phyloP scores from a whole-genome alignment of 352 stramenopile genomes.

The Globisporangium viniferum region DNA sequence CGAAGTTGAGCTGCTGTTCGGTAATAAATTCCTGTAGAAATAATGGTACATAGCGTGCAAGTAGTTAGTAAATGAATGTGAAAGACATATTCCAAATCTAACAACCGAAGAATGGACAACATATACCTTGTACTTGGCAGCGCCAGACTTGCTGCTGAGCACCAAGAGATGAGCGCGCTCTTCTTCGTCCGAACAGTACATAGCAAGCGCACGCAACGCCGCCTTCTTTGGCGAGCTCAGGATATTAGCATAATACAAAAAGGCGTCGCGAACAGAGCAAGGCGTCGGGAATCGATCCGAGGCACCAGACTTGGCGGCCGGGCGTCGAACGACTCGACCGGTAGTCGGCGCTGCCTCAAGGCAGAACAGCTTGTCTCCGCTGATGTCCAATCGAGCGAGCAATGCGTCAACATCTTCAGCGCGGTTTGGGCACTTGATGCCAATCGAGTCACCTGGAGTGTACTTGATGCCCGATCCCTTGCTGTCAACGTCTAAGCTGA shows the following conservation, averaged over 20 bases:
- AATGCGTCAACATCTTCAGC: constrained; percentile 60
- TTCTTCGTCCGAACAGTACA: constrained; percentile 61
- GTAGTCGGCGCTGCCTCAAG: constrained; percentile 29
- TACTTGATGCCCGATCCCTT: constrained; percentile 54
- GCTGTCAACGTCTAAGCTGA: constrained; percentile 51
- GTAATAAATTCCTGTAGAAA: constrained; percentile 70
- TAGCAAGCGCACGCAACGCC: constrained; percentile 55
- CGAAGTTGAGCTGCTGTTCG: constrained; percentile 84
- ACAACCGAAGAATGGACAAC: neutral
- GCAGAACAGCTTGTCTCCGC: constrained; percentile 29
- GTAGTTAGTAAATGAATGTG: neutral
- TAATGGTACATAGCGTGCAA: neutral
- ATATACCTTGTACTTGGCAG: constrained; percentile 57
- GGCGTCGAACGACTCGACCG: constrained; percentile 17
- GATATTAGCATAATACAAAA: constrained; percentile 83
- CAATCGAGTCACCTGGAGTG: constrained; percentile 81
- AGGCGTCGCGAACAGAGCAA: constrained; percentile 71
- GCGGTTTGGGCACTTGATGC: constrained; percentile 81
- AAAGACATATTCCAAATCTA: neutral
- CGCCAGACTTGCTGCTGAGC: constrained; percentile 67
- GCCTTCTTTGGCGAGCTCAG: constrained; percentile 77
- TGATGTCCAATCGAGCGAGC: constrained; percentile 47
- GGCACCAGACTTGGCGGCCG: constrained; percentile 24
- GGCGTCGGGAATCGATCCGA: constrained; percentile 43
- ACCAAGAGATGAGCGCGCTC: constrained; percentile 59